phyloP scores from a whole-genome alignment of 1,139 yeast genomes.

The Debaryomycetaceae sp. region DNA sequence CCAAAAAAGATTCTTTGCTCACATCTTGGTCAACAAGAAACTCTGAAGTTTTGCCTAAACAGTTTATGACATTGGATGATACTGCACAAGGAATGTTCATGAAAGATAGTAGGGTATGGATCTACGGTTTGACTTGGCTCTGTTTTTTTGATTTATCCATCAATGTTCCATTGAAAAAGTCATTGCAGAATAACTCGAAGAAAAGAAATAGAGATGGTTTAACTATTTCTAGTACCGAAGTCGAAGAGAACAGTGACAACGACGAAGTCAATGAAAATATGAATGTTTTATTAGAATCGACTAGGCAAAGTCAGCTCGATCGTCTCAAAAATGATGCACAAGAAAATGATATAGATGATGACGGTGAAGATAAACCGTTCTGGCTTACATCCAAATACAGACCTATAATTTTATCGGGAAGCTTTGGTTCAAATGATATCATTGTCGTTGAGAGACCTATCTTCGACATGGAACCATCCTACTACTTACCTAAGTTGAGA shows the following conservation, averaged over 20 bases:
- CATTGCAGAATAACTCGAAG: slow-evolving; percentile 30
- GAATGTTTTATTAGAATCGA: slow-evolving; percentile 28
- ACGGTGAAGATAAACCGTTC: slow-evolving; percentile 43
- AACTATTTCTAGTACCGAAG: slow-evolving; percentile 33
- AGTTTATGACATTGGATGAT: slow-evolving; percentile 57
- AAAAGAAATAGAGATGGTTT: slow-evolving; percentile 68
- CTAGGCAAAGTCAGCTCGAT: slow-evolving; percentile 31
- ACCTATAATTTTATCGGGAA: slow-evolving; percentile 43
- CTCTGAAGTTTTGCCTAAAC: slow-evolving; percentile 69
- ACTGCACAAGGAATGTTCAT: slow-evolving; percentile 73
- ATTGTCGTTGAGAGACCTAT: slow-evolving; percentile 78
- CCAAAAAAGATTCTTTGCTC: slow-evolving; percentile 34
- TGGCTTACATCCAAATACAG: slow-evolving; percentile 78
- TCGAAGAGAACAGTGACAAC: slow-evolving; percentile 12
- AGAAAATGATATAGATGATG: slow-evolving; percentile 21
- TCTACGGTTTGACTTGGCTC: slow-evolving; percentile 87
- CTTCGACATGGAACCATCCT: slow-evolving; percentile 60
- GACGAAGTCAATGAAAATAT: slow-evolving; percentile 24
- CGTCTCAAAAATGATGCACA: slow-evolving; percentile 26
- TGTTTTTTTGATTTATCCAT: slow-evolving; percentile 67
- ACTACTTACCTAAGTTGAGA: slow-evolving; percentile 65
- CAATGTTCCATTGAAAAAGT: slow-evolving; percentile 49
- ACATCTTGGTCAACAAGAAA: slow-evolving; percentile 81
- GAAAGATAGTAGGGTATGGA: slow-evolving; percentile 54
- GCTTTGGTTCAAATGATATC: slow-evolving; percentile 54